A percentile compares a stretch with the other conserved stretches of the same genome.
Evolutionary conservation across 1,139 yeast species (phyloP).

Genomic region (Yamadazyma triangularis): DNA sequence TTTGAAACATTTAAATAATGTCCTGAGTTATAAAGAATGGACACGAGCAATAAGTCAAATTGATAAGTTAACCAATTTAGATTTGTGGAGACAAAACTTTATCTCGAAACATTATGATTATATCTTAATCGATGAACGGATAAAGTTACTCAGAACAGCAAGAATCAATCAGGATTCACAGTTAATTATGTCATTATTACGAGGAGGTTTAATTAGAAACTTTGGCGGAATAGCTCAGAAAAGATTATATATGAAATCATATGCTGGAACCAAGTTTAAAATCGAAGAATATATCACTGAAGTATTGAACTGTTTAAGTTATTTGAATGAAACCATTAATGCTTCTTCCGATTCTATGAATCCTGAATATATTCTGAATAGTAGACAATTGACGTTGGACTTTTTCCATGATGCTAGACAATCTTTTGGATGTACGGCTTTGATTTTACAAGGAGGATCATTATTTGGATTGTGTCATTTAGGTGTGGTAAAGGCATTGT

Average conservation of each 20-base stretch:
- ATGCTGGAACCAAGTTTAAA: constrained; percentile 80
- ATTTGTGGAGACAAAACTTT: constrained; percentile 83
- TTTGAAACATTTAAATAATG: constrained; percentile 35
- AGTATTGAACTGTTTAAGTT: constrained; percentile 65
- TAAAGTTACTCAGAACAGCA: constrained; percentile 59
- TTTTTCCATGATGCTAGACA: constrained; percentile 90
- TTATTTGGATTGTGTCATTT: constrained; percentile 89
- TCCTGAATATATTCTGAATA: constrained; percentile 39
- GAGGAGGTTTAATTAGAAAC: constrained; percentile 83
- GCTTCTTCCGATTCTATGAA: constrained; percentile 17
- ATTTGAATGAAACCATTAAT: constrained; percentile 37
- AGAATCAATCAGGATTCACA: constrained; percentile 55
- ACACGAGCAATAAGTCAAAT: constrained; percentile 52
- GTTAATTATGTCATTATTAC: constrained; percentile 59
- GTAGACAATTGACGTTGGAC: constrained; percentile 64
- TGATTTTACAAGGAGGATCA: constrained; percentile 90
- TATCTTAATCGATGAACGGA: constrained; percentile 69
- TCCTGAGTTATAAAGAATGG: constrained; percentile 58
- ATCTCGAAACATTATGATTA: constrained; percentile 82
- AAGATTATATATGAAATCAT: constrained; percentile 72
- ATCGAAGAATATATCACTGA: constrained; percentile 85
- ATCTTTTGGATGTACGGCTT: constrained; percentile 85
- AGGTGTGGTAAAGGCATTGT: constrained; percentile 83
- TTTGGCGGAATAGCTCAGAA: constrained; percentile 89
- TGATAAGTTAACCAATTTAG: constrained; percentile 65